These are phyloP conservation scores for Cymodocea nodosa DNA, from an alignment of 116 monocot species.

Conservation along the genomic window DNA sequence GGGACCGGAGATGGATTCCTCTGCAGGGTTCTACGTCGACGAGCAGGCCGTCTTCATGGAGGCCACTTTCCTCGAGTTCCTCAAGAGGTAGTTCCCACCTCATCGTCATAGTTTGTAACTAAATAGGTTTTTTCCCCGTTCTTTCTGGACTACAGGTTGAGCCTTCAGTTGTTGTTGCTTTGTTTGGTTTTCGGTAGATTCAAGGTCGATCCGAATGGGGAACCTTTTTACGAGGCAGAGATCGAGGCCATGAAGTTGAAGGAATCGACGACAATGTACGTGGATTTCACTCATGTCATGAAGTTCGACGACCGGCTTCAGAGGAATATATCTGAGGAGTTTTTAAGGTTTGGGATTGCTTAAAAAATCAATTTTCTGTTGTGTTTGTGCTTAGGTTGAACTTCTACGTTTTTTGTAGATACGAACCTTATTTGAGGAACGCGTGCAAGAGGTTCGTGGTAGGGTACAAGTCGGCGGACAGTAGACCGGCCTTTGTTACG, in stretches of 20 bases:
- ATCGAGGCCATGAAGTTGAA: constrained; percentile 71
- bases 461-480: constrained; percentile 45
- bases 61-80: constrained; percentile 86
- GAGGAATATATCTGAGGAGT: constrained; percentile 82
- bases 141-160: neutral
- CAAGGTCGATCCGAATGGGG: constrained; percentile 39
- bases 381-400: neutral
- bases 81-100: constrained; percentile 37
- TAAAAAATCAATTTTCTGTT: neutral
- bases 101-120: too few species aligned
- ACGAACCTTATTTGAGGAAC: constrained; percentile 70
- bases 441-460: constrained; percentile 83
- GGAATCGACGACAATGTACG: constrained; percentile 90
- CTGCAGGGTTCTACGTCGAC: constrained; percentile 61
- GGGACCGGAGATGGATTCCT: constrained; percentile 40
- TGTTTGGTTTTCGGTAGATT: constrained; percentile 26
- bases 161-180: neutral
- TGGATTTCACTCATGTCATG: constrained; percentile 95
- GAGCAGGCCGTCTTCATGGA: constrained; percentile 83
- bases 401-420: constrained; percentile 19
- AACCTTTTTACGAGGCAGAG: constrained; percentile 85
- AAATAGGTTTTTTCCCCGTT: too few species aligned
- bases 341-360: constrained; percentile 34
- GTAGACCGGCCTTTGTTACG: constrained; percentile 32
- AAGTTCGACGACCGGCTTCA: constrained; percentile 80